phyloP scores from a whole-genome alignment of 2,329 filamentous ascomycete species.

The Sporothrix brasiliensis region DNA sequence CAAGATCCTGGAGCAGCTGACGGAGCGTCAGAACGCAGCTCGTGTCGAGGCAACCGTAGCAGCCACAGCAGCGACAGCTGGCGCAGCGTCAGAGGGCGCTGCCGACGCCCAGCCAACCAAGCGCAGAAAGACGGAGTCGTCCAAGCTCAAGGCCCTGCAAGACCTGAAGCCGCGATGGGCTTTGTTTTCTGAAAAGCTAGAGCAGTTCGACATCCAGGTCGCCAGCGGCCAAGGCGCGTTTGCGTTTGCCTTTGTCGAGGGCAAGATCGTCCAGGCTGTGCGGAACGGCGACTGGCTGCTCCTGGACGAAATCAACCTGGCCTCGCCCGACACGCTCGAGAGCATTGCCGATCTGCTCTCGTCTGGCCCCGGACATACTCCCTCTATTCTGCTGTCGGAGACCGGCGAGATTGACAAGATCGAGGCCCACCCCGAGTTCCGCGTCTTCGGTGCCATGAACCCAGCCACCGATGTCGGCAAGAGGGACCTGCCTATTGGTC shows the following conservation, averaged over 20 bases:
- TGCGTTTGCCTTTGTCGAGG: slow-evolving; percentile 94
- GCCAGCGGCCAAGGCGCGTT: slow-evolving; percentile 73
- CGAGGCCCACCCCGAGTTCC: slow-evolving; percentile 85
- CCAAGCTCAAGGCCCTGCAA: slow-evolving; percentile 66
- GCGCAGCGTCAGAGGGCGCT: slow-evolving; percentile 40
- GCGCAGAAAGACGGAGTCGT: slow-evolving; percentile 61
- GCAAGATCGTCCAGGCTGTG: slow-evolving; percentile 93
- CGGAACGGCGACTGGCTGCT: slow-evolving; percentile 97
- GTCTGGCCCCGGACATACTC: slow-evolving; percentile 68
- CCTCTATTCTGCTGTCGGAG: slow-evolving; percentile 87
- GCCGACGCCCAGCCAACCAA: slow-evolving; percentile 67
- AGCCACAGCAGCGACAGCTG: slow-evolving; percentile 31
- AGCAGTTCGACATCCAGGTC: slow-evolving; percentile 79
- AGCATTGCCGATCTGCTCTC: slow-evolving; percentile 86
- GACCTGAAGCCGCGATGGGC: slow-evolving; percentile 73
- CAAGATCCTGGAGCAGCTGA: slow-evolving; percentile 63
- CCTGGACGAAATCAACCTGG: slow-evolving; percentile 95
- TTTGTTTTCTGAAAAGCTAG: slow-evolving; percentile 71
- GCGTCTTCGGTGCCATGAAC: slow-evolving; percentile 98
- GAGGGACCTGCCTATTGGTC: slow-evolving; percentile 83
- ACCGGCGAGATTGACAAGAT: slow-evolving; percentile 91
- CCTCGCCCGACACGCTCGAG: slow-evolving; percentile 91
- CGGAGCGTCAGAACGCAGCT: slow-evolving; percentile 45
- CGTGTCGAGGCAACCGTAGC: slow-evolving; percentile 1
- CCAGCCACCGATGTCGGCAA: slow-evolving; percentile 97